Base-by-base conservation (phyloP, 2,329 filamentous ascomycete genomes). In the Ceratocystis variospora region DNA sequence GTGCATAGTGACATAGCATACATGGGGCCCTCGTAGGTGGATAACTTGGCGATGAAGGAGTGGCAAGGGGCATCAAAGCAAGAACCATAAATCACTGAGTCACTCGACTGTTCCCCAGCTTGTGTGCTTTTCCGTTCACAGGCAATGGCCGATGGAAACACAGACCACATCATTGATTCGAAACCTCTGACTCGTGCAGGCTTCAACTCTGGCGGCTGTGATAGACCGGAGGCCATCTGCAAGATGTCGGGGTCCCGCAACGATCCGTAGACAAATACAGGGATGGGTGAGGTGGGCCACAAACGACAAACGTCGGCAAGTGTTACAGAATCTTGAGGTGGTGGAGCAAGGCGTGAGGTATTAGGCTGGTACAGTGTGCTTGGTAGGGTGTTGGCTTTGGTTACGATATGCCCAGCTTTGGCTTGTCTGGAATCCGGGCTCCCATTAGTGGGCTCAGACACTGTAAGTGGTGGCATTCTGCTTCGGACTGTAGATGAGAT, bases 161-260 rank as follows among this genome's bases (percentile, higher is more conserved):
- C 66, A 5, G 46, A 45, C 66, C 66, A 67, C 66, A 67, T 67
- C 46, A 62, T 65, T 7, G 63, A 37, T 25, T 61, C 55, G 31
- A 67, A 67, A 33, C 63, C 62, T 22, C 28, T 15, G 19, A 65
- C 55, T 55, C 45, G 41, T 8, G 63, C 66, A 17, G 46, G n/a
- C 4, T 22, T 15, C 7, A 67, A 28, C 44, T 33, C 22, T 6
- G 66, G 66, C 4, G 31, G 22, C 4, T 22, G 12, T 4, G 25
- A 7, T 22, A 59, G 25, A 15, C 37, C 46, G 10, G 66, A 33
- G 45, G 55, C 66, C 66, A 67, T 67, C 57, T 67, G 66, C 8
- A 62, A 8, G n/a, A 67, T 63, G 22, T 67, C 62, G 1, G 62
- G 45, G 66, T 67, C 66, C 63, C 65, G 65, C 10, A 67, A 37